Conservation (phyloP, 768 basidiomycete genomes). For the Roridomyces roridus region DNA sequence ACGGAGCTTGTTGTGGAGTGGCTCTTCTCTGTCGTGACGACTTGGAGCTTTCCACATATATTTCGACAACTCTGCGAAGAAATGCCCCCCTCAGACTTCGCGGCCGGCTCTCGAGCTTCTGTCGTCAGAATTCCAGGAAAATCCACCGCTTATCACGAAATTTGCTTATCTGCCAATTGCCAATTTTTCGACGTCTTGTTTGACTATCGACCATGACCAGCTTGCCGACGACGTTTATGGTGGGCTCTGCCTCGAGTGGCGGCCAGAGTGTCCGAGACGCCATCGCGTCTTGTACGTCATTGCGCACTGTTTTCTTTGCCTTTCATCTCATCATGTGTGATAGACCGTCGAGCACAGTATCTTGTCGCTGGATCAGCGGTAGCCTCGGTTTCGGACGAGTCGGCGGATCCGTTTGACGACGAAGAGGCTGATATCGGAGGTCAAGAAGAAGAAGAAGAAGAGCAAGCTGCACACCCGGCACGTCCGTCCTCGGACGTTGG, state of each 20-base stretch:
- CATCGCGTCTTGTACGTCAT: constrained; percentile 62
- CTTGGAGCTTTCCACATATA: too few relatives aligned
- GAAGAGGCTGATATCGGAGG: constrained; percentile 40
- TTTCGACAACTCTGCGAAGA: too few relatives aligned
- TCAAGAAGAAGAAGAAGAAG: constrained; percentile 28
- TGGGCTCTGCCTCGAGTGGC: constrained; percentile 57
- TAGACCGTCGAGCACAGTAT: constrained; percentile 75
- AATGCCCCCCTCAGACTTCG: too few relatives aligned
- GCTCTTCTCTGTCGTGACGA: too few relatives aligned
- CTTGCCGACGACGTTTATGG: constrained; percentile 47
- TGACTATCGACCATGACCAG: constrained; percentile 48
- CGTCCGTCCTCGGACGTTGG: constrained; percentile 10
- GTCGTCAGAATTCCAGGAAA: too few relatives aligned
- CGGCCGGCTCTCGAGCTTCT: neutral
- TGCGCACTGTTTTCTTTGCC: neutral
- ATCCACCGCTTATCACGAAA: neutral
- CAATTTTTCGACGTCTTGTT: neutral
- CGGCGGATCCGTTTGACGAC: constrained; percentile 44
- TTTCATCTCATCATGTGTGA: neutral
- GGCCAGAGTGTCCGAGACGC: constrained; percentile 57
- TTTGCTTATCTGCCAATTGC: constrained; percentile 1
- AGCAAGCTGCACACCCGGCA: constrained; percentile 1
- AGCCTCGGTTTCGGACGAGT: constrained; percentile 52
- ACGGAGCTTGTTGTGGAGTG: too few relatives aligned
- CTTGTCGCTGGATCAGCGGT: constrained; percentile 66